These are phyloP conservation scores for Globisporangium megalacanthum DNA, from an alignment of 352 stramenopile species.

Conservation along the genomic window DNA sequence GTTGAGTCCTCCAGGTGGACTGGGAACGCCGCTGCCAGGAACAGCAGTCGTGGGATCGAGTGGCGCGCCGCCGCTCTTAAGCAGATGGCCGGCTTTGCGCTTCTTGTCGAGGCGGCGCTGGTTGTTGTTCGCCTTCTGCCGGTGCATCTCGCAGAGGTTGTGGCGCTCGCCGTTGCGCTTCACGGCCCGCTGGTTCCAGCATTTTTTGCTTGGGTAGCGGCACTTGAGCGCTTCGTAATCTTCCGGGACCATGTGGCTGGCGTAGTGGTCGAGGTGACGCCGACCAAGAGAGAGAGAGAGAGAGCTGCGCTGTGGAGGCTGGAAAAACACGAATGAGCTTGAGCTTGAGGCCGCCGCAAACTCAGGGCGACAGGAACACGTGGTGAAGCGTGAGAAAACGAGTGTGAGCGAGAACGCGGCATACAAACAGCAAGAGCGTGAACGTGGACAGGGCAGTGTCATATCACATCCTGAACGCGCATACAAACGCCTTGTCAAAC, in stretches of 20 bases:
- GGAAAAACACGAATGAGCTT: too few species aligned
- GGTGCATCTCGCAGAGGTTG: slow-evolving; percentile 83
- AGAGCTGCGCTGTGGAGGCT: not conserved
- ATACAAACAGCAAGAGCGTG: too few species aligned
- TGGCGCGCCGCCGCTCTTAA: slow-evolving; percentile 1
- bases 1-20: too few species aligned
- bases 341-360: too few species aligned
- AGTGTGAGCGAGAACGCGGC: too few species aligned
- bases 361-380: too few species aligned
- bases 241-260: slow-evolving; percentile 5
- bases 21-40: not conserved
- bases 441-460: not conserved
- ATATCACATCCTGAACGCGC: not conserved
- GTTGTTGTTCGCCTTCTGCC: slow-evolving; percentile 78
- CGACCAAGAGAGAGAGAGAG: not conserved
- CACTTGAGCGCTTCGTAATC: slow-evolving; percentile 41
- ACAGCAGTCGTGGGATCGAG: not conserved
- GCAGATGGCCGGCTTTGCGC: slow-evolving; percentile 43
- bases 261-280: too few species aligned
- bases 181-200: slow-evolving; percentile 69
- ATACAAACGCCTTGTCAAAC: not conserved
- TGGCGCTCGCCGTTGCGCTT: slow-evolving; percentile 83
- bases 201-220: slow-evolving; percentile 80
- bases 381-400: too few species aligned
- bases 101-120: slow-evolving; percentile 76